Evolutionary conservation across 345 rosid genomes (phyloP).

Genomic region (Clausena lansium): DNA sequence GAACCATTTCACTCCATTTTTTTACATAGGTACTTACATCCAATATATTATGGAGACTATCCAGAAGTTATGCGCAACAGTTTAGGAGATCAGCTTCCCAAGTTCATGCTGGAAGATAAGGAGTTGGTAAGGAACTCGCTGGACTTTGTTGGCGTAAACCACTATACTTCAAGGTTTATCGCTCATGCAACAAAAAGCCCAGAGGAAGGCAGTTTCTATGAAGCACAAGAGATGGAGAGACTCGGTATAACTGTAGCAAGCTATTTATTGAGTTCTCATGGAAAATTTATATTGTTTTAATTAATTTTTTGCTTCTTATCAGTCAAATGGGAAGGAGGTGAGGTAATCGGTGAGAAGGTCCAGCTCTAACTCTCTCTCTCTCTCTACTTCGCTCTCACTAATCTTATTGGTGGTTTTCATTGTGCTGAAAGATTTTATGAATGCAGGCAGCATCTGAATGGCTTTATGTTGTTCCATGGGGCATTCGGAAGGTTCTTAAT

Average conservation of each 20-base stretch:
- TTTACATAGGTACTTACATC: slow-evolving; percentile 68
- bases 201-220: slow-evolving; percentile 49
- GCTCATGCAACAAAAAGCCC: slow-evolving; percentile 43
- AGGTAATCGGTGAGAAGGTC: slow-evolving; percentile 79
- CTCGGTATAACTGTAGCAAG: slow-evolving; percentile 39
- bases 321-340: slow-evolving; percentile 81
- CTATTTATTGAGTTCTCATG: not conserved
- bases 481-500: slow-evolving; percentile 68
- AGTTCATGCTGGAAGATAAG: slow-evolving; percentile 66
- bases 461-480: slow-evolving; percentile 94
- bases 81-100: slow-evolving; percentile 69
- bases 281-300: not conserved
- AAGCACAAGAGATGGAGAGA: slow-evolving; percentile 63
- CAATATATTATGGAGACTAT: slow-evolving; percentile 77
- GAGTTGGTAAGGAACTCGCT: slow-evolving; percentile 52
- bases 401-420: not conserved
- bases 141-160: slow-evolving; percentile 88
- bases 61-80: slow-evolving; percentile 67
- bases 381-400: not conserved
- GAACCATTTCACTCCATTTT: not conserved
- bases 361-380: slow-evolving; percentile 5
- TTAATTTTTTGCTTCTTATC: slow-evolving; percentile 22
- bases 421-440: slow-evolving; percentile 22
- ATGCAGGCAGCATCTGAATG: slow-evolving; percentile 92
- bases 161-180: slow-evolving; percentile 79